Evolutionary conservation across 139 green algal genomes (phyloP), one percentile per base, ranked within the genome.

Genomic region (Coccomyxa sp.): DNA sequence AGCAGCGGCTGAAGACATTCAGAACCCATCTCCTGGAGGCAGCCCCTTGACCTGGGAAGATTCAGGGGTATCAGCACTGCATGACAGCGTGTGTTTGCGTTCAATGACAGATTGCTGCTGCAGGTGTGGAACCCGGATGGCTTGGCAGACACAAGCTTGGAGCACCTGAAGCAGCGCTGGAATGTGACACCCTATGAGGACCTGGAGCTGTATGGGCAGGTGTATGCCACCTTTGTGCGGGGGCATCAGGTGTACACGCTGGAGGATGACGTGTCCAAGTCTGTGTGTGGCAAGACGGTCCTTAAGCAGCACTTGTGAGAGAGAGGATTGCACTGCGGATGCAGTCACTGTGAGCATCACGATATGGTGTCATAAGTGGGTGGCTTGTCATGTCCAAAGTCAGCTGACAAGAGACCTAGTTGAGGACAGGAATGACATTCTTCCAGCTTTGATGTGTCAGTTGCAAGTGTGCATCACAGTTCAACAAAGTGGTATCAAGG

Each of bases 61-160:
- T 1, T 31, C 27, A 4, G 2, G 50, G 4, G 5, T 22, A 64
- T 64, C 44, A 58, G 12, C 44, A 58, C 12, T 58, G 50, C 18
- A 6, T 64, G 50, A 64, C 27, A 64, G 4, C 5, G 50, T 18
- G 27, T 18, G 22, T 64, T n/a, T n/a, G n/a, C n/a, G n/a, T n/a
- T n/a, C n/a, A n/a, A n/a, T n/a, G n/a, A n/a, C n/a, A n/a, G n/a
- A n/a, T n/a, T n/a, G n/a, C n/a, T 18, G 64, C 8, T 81, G 68
- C 84, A 94, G 90, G 82, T 95, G 18, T 98, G 91, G 91, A 85
- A 95, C 33, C 93, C 94, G 0, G 82, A 92, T 2, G 78, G 55
- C 2, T 5, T 24, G n/a, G 89, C 92, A 27, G 86, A 96, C 85
- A 96, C 92, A 0, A 82, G 64, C 3, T 3, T 44, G 0, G 80